Percentiles rank a stretch among this genome's conserved stretches.
phyloP scores from a whole-genome alignment of 768 basidiomycete genomes.

The Fomitopsis serialis region DNA sequence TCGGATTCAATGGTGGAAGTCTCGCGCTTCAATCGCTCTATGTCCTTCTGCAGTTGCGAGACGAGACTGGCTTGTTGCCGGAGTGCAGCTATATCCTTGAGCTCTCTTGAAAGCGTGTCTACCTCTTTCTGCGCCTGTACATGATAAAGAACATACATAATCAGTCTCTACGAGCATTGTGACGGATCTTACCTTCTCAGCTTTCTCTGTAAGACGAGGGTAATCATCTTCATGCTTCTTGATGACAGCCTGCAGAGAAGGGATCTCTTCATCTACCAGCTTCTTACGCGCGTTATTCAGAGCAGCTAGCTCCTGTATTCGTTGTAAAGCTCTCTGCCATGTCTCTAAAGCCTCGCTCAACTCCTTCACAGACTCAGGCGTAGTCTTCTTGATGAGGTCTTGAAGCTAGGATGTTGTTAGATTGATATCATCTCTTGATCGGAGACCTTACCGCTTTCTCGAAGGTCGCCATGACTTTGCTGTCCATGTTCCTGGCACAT shows the following conservation, averaged over 20 bases:
- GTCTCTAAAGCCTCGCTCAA: constrained; percentile 41
- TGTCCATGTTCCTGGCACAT: constrained; percentile 67
- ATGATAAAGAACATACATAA: not conserved
- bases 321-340: constrained; percentile 58
- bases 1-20: constrained; percentile 60
- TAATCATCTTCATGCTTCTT: constrained; percentile 49
- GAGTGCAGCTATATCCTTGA: constrained; percentile 54
- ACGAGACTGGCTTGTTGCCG: constrained; percentile 60
- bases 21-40: constrained; percentile 56
- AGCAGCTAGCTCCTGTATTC: constrained; percentile 56
- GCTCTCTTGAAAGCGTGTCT: constrained; percentile 47
- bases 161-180: not conserved
- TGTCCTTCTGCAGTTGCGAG: constrained; percentile 52
- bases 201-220: constrained; percentile 43
- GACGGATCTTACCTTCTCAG: constrained; percentile 52
- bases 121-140: constrained; percentile 41
- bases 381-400: constrained; percentile 52
- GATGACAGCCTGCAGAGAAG: constrained; percentile 57
- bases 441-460: constrained; percentile 53
- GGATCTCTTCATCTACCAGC: constrained; percentile 58
- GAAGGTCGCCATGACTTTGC: constrained; percentile 50
- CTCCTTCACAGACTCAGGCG: constrained; percentile 40
- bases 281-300: constrained; percentile 48
- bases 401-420: constrained; percentile 42
- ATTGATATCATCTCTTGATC: not conserved